Percentiles rank a stretch among this genome's conserved stretches.
Evolutionary conservation across 129 eudicot genomes (phyloP).

Genomic region (Helichrysum umbraculigerum): DNA sequence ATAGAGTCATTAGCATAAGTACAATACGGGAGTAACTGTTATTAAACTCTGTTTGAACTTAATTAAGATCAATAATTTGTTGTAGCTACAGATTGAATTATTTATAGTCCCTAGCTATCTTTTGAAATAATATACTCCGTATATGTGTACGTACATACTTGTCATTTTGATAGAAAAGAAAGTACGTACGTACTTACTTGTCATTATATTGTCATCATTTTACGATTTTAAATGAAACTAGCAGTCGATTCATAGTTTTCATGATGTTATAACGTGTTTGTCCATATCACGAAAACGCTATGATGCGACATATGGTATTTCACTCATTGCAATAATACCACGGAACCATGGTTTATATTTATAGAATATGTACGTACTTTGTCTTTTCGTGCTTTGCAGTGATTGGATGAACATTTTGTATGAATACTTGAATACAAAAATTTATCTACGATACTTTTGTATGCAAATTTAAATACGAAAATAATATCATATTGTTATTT

Average conservation of each 20-base stretch:
- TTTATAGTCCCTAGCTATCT: too few relatives aligned
- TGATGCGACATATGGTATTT: neutral
- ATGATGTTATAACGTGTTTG: neutral
- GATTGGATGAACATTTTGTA: too few relatives aligned
- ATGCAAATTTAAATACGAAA: too few relatives aligned
- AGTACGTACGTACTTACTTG: neutral
- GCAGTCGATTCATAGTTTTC: neutral
- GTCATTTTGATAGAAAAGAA: neutral
- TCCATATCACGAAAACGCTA: neutral
- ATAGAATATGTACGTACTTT: too few relatives aligned
- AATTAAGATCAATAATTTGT: neutral
- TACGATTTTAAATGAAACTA: neutral
- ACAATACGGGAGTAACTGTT: too few relatives aligned
- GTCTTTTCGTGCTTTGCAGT: too few relatives aligned
- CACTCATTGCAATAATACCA: neutral
- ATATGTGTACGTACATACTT: neutral
- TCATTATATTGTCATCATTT: neutral
- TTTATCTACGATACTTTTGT: too few relatives aligned
- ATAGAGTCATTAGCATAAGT: too few relatives aligned
- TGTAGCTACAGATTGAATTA: too few relatives aligned
- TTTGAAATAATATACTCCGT: neutral
- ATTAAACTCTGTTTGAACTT: too few relatives aligned
- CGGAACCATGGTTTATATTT: neutral
- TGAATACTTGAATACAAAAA: too few relatives aligned
- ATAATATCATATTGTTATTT: too few relatives aligned